phyloP scores from a whole-genome alignment of 306 rosid genomes.

The Parietaria judaica region DNA sequence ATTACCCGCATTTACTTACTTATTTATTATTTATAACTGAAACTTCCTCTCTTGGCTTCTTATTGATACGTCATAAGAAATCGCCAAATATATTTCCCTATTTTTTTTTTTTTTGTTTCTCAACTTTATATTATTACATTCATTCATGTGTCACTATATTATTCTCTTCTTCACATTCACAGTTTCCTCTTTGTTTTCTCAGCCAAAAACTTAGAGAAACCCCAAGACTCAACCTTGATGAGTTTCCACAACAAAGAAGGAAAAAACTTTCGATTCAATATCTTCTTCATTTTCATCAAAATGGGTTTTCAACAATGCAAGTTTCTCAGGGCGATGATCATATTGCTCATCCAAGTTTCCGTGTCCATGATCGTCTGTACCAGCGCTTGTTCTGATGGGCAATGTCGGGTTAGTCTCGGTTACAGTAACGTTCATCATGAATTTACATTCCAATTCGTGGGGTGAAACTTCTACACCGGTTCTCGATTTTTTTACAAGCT shows the following conservation, averaged over 20 bases:
- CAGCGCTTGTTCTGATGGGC: slow-evolving; percentile 48
- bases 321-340: slow-evolving; percentile 19
- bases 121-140: too few species aligned
- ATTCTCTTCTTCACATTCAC: background rate
- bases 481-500: too few species aligned
- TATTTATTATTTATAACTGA: background rate
- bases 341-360: slow-evolving; percentile 18
- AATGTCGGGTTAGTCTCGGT: slow-evolving; percentile 43
- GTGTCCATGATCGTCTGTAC: background rate
- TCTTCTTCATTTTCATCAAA: background rate
- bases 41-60: slow-evolving; percentile 14
- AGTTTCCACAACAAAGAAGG: too few species aligned
- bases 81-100: background rate
- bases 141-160: background rate
- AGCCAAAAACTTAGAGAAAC: slow-evolving; percentile 17
- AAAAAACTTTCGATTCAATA: too few species aligned
- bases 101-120: background rate
- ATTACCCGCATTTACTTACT: background rate
- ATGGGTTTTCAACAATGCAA: slow-evolving; percentile 29
- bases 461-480: too few species aligned
- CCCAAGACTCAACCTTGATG: background rate
- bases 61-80: background rate
- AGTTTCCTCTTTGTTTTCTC: slow-evolving; percentile 34
- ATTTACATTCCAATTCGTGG: background rate
- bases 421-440: background rate